Evolutionary conservation across 305 asterid species (phyloP), one percentile per base, ranked within the genome.

Genomic region (Fraxinus albicans): DNA sequence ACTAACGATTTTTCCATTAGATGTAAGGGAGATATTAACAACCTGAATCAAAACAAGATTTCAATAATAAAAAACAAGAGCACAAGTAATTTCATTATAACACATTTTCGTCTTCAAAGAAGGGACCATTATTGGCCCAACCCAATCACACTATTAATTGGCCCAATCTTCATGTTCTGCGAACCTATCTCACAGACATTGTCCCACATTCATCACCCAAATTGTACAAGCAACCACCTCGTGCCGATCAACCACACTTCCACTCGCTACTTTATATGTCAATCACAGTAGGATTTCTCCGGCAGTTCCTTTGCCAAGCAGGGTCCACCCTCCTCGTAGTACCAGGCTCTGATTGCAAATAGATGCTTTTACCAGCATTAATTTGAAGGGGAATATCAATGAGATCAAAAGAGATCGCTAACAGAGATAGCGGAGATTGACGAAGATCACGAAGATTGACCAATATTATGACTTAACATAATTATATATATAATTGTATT

Each of bases 221-320:
- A 36, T 0, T 36, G 42, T 36, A 7, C 40, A 7, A 36, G 40
- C 40, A 36, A 36, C 40, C 8, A 36, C 40, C 40, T 36, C 40
- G 8, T 36, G 8, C 40, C 40, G 40, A 36, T 36, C 40, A 36
- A 36, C 40, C 40, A 36, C 40, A 36, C 40, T 36, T 36, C 40
- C 40, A 36, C 40, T 36, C 8, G 40, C 40, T 6, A 36, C 98
- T 92, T 96, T 95, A 88, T 95, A 95, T 33, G 99, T 96, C 89
- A 96, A 84, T 25, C 98, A 94, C 67, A 96, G 85, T 67, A 95
- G 87, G 82, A 96, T 86, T 87, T 95, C 99, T 78, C 99, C 98
- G 79, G 93, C 95, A 70, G 93, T 85, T 69, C 94, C 88, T 65
- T 89, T 91, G 63, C 98, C 94, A 83, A 96, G 88, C n/a, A 88